Conservation (phyloP, 805 yeast genomes). For the Ogataea glucozyma region DNA sequence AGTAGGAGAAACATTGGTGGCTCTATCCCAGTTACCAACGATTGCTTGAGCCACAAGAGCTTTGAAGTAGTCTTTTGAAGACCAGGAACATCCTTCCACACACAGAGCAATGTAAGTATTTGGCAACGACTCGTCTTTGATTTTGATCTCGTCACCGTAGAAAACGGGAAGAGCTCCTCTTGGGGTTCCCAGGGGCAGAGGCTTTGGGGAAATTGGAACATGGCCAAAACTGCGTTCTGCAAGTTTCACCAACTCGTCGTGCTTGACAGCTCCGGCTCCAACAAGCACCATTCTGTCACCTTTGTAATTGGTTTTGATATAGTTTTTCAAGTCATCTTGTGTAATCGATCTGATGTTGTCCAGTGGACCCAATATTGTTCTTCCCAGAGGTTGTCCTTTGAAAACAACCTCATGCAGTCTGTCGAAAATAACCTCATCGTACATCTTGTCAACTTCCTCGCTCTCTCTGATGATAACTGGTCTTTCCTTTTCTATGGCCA, state of each 20-base stretch:
- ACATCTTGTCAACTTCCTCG: conserved; percentile 97
- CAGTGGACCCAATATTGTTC: conserved; percentile 94
- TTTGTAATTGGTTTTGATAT: conserved; percentile 83
- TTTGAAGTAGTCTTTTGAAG: conserved; percentile 90
- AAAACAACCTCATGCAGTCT: conserved; percentile 92
- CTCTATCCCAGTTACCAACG: conserved; percentile 96
- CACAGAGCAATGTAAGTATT: conserved; percentile 90
- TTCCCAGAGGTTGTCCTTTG: conserved; percentile 89
- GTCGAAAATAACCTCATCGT: conserved; percentile 97
- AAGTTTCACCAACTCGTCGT: conserved; percentile 72
- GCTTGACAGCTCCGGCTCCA: conserved; percentile 93
- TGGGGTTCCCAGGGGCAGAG: conserved; percentile 71
- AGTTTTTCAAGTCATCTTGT: conserved; percentile 71
- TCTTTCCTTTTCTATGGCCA: conserved; percentile 92
- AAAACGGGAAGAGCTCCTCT: conserved; percentile 77
- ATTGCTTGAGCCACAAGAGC: conserved; percentile 96
- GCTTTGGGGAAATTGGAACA: conserved; percentile 52
- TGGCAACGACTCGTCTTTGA: conserved; percentile 81
- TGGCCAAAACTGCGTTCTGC: conserved; percentile 80
- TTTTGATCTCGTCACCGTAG: conserved; percentile 81
- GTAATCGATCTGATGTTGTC: conserved; percentile 81
- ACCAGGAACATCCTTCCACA: conserved; percentile 98
- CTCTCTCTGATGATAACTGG: conserved; percentile 95
- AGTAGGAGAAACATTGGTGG: conserved; percentile 83
- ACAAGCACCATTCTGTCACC: conserved; percentile 98